phyloP scores from a whole-genome alignment of 2,329 filamentous ascomycete species.

The Aspergillus calidoustus region DNA sequence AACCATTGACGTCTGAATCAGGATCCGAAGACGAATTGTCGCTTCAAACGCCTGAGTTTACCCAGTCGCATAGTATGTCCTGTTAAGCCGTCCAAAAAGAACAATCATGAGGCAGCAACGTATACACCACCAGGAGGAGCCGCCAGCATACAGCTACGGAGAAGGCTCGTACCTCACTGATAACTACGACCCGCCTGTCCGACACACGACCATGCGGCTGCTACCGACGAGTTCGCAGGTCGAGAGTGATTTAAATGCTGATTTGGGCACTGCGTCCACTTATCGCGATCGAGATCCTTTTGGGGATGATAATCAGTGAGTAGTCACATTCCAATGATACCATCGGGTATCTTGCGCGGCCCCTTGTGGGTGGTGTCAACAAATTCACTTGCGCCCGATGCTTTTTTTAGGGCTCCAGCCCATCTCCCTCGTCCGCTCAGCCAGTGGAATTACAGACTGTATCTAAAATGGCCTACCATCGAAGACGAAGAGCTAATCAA shows the following conservation, averaged over 20 bases:
- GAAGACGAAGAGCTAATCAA: constrained; percentile 23
- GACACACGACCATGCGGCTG: constrained; percentile 50
- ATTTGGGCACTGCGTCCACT: constrained; percentile 31
- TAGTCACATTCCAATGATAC: constrained; percentile 23
- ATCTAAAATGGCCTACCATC: constrained; percentile 7
- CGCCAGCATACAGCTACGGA: constrained; percentile 45
- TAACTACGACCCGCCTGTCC: constrained; percentile 32
- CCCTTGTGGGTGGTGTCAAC: constrained; percentile 13
- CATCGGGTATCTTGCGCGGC: constrained; percentile 10
- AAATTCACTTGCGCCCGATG: not conserved
- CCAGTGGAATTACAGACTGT: not conserved
- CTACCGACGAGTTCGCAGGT: constrained; percentile 46
- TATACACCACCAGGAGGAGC: constrained; percentile 45
- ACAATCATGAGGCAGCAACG: constrained; percentile 27
- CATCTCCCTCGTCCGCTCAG: not conserved
- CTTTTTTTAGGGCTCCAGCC: not conserved
- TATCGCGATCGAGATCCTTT: constrained; percentile 33
- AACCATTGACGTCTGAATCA: constrained; percentile 5
- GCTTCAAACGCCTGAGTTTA: not conserved
- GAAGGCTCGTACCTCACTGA: constrained; percentile 39
- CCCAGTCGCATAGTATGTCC: constrained; percentile 14
- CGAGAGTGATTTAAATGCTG: constrained; percentile 38
- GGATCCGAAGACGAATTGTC: not conserved
- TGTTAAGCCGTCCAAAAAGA: constrained; percentile 3
- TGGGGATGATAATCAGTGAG: constrained; percentile 21